phyloP scores from a whole-genome alignment of 495 filamentous ascomycete species.

The Bombardia bombarda region DNA sequence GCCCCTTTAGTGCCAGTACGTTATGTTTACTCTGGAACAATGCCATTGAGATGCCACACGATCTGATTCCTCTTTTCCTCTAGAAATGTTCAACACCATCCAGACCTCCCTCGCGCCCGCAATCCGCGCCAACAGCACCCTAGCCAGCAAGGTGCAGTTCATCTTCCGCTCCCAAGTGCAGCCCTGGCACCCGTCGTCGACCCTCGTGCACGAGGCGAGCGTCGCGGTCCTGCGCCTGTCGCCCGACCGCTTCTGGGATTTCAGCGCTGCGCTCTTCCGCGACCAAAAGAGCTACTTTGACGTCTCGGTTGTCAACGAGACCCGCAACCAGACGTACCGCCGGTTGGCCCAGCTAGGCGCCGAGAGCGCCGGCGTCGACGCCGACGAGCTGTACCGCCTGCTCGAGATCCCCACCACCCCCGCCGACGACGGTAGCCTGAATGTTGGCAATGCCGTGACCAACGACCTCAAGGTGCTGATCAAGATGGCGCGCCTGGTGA shows the following conservation, averaged over 20 bases:
- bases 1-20: slow-evolving; percentile 49
- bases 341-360: slow-evolving; percentile 63
- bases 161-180: slow-evolving; percentile 89
- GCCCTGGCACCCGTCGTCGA: slow-evolving; percentile 91
- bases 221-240: slow-evolving; percentile 62
- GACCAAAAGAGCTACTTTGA: slow-evolving; percentile 71
- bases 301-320: slow-evolving; percentile 70
- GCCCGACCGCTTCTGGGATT: slow-evolving; percentile 68
- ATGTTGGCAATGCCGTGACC: slow-evolving; percentile 71
- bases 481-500: slow-evolving; percentile 67
- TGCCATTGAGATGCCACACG: too few species aligned
- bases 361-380: slow-evolving; percentile 54
- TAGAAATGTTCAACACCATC: slow-evolving; percentile 54
- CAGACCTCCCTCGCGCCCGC: slow-evolving; percentile 47
- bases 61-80: too few species aligned
- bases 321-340: slow-evolving; percentile 75
- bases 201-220: slow-evolving; percentile 79
- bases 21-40: too few species aligned
- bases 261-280: slow-evolving; percentile 64
- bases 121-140: slow-evolving; percentile 46
- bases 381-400: slow-evolving; percentile 53
- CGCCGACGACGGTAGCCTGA: slow-evolving; percentile 54
- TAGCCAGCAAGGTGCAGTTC: slow-evolving; percentile 52
- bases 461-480: slow-evolving; percentile 78
- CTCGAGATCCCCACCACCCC: slow-evolving; percentile 57